Base-by-base conservation (phyloP, 2,329 filamentous ascomycete genomes). In the Trichoderma sp. region DNA sequence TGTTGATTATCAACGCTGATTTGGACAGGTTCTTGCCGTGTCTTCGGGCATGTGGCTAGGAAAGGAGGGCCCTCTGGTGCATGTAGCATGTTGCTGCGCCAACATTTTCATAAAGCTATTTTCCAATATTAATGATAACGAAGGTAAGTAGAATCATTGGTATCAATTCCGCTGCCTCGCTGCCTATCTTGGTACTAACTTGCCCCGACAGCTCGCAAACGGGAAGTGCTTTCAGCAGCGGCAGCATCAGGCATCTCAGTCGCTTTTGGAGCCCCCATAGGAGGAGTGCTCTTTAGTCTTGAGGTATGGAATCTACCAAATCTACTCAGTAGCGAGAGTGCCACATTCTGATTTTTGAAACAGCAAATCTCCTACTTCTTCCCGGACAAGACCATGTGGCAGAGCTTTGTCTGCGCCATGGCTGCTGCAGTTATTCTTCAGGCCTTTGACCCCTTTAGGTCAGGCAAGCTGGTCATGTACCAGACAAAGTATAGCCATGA, bases 381-480 rank as follows among this genome's bases (percentile, higher is more conserved):
- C 73, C 94, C 95, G 0, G 94, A 98, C 80, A 98, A 98, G 80
- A 98, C 95, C 10, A 98, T 99, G 95, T 99, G 95, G 95, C 95
- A 97, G 78, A 97, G 93, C 74, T 99, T 99, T 76, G 95, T 99
- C 48, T 98, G 95, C 74, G 95, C 95, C 76, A 98, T 98, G 94
- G 92, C 97, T n/a, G 95, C 94, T 17, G 94, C 95, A 19, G 92
- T 98, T 42, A 93, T 93, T 15, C 84, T 99, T 5, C 94, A 98
- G 78, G 92, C 92, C 5, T 87, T 97, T 70, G 95, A 99, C 76
- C 95, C 95, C 5, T 97, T 98, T 77, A 88, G 95, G 64, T 97
- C 94, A 1, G 95, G 94, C 64, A 96, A 99, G 78, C 90, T 98
- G 64, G 95, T 98, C 54, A 83, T 98, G 65, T 99, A 97, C 77